These are phyloP conservation scores for Ophiocordyceps camponoti-floridani DNA, from an alignment of 2,329 filamentous ascomycete genomes.

Conservation along the genomic window DNA sequence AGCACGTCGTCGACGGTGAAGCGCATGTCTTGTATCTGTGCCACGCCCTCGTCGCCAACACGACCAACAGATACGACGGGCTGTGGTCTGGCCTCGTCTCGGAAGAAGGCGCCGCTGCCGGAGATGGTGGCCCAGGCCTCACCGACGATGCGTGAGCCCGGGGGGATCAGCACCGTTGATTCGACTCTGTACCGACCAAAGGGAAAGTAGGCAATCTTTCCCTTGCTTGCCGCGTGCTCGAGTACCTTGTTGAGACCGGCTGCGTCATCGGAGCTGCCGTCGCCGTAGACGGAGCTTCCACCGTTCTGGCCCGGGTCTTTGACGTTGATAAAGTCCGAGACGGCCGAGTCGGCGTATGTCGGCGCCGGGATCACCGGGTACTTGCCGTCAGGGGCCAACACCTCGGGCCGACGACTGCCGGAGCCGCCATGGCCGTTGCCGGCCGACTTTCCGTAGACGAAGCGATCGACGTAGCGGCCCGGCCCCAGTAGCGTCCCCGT, in stretches of 20 bases:
- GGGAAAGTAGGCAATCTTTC: constrained; percentile 12
- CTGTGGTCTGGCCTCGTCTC: constrained; percentile 27
- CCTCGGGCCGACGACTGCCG: constrained; percentile 13
- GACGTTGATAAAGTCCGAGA: constrained; percentile 13
- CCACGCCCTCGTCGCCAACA: constrained; percentile 27
- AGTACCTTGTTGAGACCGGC: constrained; percentile 19
- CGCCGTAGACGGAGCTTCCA: constrained; percentile 14
- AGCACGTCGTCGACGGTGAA: constrained; percentile 30
- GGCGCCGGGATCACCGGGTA: constrained; percentile 19
- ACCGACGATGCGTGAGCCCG: constrained; percentile 32
- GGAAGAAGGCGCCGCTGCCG: constrained; percentile 21
- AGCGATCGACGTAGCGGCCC: constrained; percentile 18
- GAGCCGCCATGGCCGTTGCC: constrained; percentile 15
- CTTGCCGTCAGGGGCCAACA: constrained; percentile 17
- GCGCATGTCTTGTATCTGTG: constrained; percentile 32
- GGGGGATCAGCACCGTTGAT: constrained; percentile 9
- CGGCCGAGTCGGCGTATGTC: constrained; percentile 16
- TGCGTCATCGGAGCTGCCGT: constrained; percentile 19
- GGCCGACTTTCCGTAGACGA: constrained; percentile 23
- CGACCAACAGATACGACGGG: constrained; percentile 33
- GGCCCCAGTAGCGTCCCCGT: constrained; percentile 12
- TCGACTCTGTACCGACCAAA: constrained; percentile 11
- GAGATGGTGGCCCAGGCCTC: constrained; percentile 34
- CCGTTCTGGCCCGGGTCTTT: constrained; percentile 18
- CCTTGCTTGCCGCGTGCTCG: constrained; percentile 13